Conservation (phyloP, 176 grass and related monocot genomes). For the Musa itinerans region DNA sequence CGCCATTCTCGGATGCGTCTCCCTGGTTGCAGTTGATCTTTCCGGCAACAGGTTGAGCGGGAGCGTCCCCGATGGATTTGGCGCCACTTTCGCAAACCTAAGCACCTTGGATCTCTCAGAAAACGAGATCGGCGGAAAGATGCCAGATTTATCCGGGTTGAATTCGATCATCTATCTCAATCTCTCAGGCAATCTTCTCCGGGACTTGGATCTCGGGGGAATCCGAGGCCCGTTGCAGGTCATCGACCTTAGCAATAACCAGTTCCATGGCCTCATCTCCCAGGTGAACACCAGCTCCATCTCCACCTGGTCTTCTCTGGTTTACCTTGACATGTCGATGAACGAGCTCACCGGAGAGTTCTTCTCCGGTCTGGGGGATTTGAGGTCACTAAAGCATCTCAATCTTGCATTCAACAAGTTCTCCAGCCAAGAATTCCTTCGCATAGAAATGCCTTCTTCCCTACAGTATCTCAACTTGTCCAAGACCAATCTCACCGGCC, state of each 20-base stretch:
- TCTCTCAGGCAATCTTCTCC: constrained; percentile 58
- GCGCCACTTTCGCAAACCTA: constrained; percentile 16
- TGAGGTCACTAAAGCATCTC: constrained; percentile 52
- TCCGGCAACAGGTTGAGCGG: constrained; percentile 56
- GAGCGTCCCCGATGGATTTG: constrained; percentile 22
- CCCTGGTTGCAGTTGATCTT: constrained; percentile 51
- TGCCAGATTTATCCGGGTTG: constrained; percentile 57
- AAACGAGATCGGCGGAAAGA: constrained; percentile 29
- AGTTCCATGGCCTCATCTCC: constrained; percentile 44
- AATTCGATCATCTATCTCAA: constrained; percentile 58
- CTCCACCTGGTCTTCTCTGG: constrained; percentile 44
- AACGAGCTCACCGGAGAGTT: constrained; percentile 60
- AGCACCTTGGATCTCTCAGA: constrained; percentile 28
- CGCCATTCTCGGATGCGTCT: constrained; percentile 26
- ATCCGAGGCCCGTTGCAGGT: constrained; percentile 50
- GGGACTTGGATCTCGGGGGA: constrained; percentile 27
- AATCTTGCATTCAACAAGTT: constrained; percentile 88
- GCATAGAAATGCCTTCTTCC: constrained; percentile 31
- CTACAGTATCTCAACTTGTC: constrained; percentile 88
- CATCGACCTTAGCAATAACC: constrained; percentile 85
- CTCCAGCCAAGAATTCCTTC: constrained; percentile 33
- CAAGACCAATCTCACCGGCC: constrained; percentile 51
- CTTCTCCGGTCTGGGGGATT: constrained; percentile 15
- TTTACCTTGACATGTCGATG: constrained; percentile 75
- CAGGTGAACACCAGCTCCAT: constrained; percentile 48